Evolutionary conservation across 805 yeast genomes (phyloP), one percentile per base, ranked within the genome.

Genomic region (Candida germanica): DNA sequence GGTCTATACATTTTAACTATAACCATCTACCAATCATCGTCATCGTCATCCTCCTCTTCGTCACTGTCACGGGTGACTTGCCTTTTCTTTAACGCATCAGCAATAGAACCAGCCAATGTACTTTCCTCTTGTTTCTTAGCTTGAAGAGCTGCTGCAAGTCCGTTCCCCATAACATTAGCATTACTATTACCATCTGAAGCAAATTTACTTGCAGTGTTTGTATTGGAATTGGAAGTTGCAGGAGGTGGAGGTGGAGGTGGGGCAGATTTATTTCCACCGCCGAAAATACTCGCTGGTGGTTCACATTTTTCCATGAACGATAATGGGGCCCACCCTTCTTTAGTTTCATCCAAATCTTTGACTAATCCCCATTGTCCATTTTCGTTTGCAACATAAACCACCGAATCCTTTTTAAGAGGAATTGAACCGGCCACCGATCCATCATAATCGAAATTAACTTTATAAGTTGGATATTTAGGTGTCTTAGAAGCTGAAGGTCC

Each of bases 301-400:
- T 60, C 75, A 45, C 75, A 74, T 42, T 76, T 78, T 14, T 69
- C 79, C 52, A 91, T 78, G 56, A 89, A 93, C n/a, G 89, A 85
- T 15, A 93, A 83, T 10, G 99, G 99, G 9, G 93, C 91, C 98
- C 98, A 93, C 4, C 99, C 99, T 57, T 88, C 93, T 38, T 68
- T 75, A 1, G 81, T 54, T 26, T 85, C 93, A 51, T 83, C 89
- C 42, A 82, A 57, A 22, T 78, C 70, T 56, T 83, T 84, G 7
- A 88, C 97, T 39, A 93, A 70, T 50, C 95, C 91, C 99, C 99
- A 93, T 12, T 96, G 96, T 43, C 86, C 89, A 30, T 81, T 79
- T 45, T 83, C 79, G 52, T 75, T 81, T 3, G 80, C 64, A 22
- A 93, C 77, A 43, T 78, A 78, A 24, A 91, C 79, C 31, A 87